Evolutionary conservation across 129 eudicot species (phyloP).

Genomic region (Deinandra increscens): DNA sequence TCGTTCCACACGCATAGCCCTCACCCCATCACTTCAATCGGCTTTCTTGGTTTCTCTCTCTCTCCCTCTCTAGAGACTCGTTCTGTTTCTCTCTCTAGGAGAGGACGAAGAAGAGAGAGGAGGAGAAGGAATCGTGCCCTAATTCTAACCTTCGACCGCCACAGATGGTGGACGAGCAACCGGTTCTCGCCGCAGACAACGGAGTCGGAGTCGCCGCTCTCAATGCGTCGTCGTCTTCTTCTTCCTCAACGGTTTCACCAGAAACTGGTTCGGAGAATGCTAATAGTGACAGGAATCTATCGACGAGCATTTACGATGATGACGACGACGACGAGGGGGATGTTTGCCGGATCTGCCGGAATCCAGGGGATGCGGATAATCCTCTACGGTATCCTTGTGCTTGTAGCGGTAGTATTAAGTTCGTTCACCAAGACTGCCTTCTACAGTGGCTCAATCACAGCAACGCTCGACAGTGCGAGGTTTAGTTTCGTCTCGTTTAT

Average conservation of each 20-base stretch:
- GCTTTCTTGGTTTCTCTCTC: too few relatives aligned
- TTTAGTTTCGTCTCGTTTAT: constrained; percentile 11
- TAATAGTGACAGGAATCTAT: constrained; percentile 16
- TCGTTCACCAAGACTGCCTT: constrained; percentile 93
- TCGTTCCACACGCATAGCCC: too few relatives aligned
- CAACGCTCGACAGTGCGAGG: constrained; percentile 98
- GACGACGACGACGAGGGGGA: constrained; percentile 84
- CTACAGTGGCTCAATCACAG: constrained; percentile 98
- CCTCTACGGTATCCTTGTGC: constrained; percentile 94
- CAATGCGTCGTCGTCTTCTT: constrained; percentile 32
- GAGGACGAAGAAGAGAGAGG: too few relatives aligned
- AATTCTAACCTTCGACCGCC: constrained; percentile 9
- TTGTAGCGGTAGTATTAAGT: constrained; percentile 96
- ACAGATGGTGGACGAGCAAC: constrained; percentile 44
- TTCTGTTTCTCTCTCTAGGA: too few relatives aligned
- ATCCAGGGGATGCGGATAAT: constrained; percentile 86
- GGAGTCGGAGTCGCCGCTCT: constrained; percentile 25
- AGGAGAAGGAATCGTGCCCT: constrained; percentile 24
- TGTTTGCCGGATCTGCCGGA: constrained; percentile 94
- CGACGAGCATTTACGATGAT: constrained; percentile 40
- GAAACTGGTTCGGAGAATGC: constrained; percentile 16
- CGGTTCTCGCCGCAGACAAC: constrained; percentile 32
- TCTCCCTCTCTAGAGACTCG: too few relatives aligned
- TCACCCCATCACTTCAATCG: too few relatives aligned
- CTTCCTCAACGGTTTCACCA: constrained; percentile 32